Evolutionary conservation across 345 rosid species (phyloP).

Genomic region (Citrus inodora): DNA sequence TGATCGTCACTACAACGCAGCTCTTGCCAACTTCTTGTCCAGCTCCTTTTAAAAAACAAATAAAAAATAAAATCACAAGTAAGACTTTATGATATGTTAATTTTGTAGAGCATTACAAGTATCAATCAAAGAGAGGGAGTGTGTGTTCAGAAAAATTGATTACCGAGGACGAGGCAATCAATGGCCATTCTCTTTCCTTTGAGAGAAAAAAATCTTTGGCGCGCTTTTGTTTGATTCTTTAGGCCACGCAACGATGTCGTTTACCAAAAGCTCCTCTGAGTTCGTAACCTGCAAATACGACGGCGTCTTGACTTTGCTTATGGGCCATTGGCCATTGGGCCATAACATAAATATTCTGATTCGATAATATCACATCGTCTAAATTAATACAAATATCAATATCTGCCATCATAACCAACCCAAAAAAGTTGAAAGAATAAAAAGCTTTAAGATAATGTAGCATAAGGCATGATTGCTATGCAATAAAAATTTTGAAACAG

Average conservation of each 20-base stretch:
- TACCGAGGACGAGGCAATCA: constrained; percentile 8
- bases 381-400: too few species aligned
- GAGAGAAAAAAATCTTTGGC: neutral
- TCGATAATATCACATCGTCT: too few species aligned
- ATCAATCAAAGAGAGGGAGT: too few species aligned
- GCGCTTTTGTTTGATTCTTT: neutral
- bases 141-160: neutral
- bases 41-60: constrained; percentile 42
- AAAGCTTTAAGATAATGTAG: too few species aligned
- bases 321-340: too few species aligned
- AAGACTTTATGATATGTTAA: neutral
- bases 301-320: too few species aligned
- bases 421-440: too few species aligned
- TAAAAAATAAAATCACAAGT: neutral
- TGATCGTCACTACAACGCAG: constrained; percentile 84
- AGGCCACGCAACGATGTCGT: neutral
- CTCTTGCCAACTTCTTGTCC: constrained; percentile 98
- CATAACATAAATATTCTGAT: fast-evolving
- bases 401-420: too few species aligned
- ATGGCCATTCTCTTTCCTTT: neutral
- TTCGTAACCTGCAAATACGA: too few species aligned
- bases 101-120: neutral
- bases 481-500: too few species aligned
- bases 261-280: too few species aligned
- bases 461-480: too few species aligned